Conservation (phyloP, 331 rosid species). For the Malus hybrid region DNA sequence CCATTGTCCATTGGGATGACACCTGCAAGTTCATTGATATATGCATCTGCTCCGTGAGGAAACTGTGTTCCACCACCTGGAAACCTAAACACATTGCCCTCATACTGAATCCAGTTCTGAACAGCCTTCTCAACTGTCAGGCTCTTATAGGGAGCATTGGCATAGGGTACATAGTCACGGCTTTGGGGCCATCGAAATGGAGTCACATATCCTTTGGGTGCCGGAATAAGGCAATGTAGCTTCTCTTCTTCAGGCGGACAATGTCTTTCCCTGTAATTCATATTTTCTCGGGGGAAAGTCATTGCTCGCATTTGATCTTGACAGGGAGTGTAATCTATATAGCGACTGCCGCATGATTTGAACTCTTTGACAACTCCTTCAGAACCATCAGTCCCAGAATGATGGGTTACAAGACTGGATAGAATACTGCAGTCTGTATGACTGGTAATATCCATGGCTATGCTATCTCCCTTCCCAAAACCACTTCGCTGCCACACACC, state of each 20-base stretch:
- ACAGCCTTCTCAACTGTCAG: slow-evolving; percentile 86
- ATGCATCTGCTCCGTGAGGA: slow-evolving; percentile 83
- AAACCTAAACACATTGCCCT: slow-evolving; percentile 76
- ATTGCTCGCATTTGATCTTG: slow-evolving; percentile 74
- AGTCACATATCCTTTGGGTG: slow-evolving; percentile 68
- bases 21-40: slow-evolving; percentile 61
- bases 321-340: slow-evolving; percentile 71
- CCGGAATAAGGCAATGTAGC: slow-evolving; percentile 64
- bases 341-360: slow-evolving; percentile 41
- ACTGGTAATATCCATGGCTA: slow-evolving; percentile 53
- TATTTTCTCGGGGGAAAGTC: slow-evolving; percentile 63
- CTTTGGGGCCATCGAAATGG: slow-evolving; percentile 90
- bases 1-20: slow-evolving; percentile 62
- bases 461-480: slow-evolving; percentile 73
- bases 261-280: slow-evolving; percentile 76
- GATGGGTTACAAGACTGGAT: slow-evolving; percentile 55
- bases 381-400: slow-evolving; percentile 23
- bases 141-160: slow-evolving; percentile 79
- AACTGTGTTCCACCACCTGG: slow-evolving; percentile 94
- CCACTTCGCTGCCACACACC: slow-evolving; percentile 84
- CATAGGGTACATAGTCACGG: slow-evolving; percentile 75
- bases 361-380: slow-evolving; percentile 25
- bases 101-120: slow-evolving; percentile 86
- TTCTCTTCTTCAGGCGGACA: slow-evolving; percentile 62
- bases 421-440: slow-evolving; percentile 59